Conservation (phyloP, 2,329 filamentous ascomycete genomes). For the Ceratocystis lukuohia region DNA sequence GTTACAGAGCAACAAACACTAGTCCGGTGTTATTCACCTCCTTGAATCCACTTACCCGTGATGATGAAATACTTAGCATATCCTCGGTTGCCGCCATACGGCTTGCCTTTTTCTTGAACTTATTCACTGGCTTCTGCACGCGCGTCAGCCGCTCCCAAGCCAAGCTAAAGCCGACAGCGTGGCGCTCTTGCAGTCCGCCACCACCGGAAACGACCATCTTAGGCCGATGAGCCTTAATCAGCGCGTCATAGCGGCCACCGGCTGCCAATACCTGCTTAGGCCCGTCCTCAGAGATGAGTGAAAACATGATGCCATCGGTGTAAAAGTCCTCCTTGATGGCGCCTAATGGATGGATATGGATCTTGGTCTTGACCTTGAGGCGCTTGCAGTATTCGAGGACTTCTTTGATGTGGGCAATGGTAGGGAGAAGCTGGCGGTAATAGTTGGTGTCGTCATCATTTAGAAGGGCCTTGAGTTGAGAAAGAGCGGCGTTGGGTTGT, state of each 20-base stretch:
- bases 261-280: constrained; percentile 79
- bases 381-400: constrained; percentile 64
- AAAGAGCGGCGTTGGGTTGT: constrained; percentile 42
- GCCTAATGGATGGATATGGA: constrained; percentile 73
- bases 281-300: constrained; percentile 78
- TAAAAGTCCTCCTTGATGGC: constrained; percentile 91
- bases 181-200: constrained; percentile 48
- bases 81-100: constrained; percentile 27
- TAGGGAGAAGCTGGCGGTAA: constrained; percentile 60
- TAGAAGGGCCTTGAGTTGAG: constrained; percentile 45
- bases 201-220: constrained; percentile 35
- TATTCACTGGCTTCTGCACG: constrained; percentile 44
- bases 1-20: background rate
- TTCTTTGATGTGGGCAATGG: constrained; percentile 66
- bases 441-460: constrained; percentile 50
- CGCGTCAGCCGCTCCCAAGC: constrained; percentile 72
- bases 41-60: constrained; percentile 39
- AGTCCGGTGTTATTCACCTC: background rate
- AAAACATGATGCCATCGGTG: constrained; percentile 71
- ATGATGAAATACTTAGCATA: constrained; percentile 40
- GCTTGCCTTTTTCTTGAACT: constrained; percentile 54
- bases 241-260: constrained; percentile 79
- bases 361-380: constrained; percentile 60
- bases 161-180: constrained; percentile 85
- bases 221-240: constrained; percentile 73